phyloP scores from a whole-genome alignment of 768 basidiomycete genomes.

The Suillus subalutaceus region DNA sequence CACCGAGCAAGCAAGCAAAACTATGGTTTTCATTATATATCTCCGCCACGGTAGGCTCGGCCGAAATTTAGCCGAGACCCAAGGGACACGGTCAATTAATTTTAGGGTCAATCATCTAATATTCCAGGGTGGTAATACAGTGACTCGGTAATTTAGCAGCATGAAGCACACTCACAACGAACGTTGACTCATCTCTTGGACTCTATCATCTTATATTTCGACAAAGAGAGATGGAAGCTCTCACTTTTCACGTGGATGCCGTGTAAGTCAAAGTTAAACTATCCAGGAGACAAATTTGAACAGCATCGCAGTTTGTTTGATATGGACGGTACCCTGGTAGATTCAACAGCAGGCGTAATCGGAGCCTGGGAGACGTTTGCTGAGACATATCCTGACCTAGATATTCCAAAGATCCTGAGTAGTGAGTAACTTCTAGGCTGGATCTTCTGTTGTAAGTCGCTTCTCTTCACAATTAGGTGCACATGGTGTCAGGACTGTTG shows the following conservation, averaged over 20 bases:
- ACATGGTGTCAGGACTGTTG: conserved; percentile 84
- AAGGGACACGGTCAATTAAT: not conserved
- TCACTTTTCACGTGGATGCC: conserved; percentile 42
- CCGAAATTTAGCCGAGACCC: not conserved
- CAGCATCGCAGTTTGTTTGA: conserved; percentile 64
- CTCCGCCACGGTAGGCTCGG: not conserved
- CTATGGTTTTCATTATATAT: not conserved
- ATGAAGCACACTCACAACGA: not conserved
- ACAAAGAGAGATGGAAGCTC: conserved; percentile 29
- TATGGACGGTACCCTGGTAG: conserved; percentile 83
- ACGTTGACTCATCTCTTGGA: conserved; percentile 21
- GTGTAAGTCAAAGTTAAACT: conserved; percentile 33
- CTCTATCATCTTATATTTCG: conserved; percentile 14
- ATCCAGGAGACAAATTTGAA: not conserved
- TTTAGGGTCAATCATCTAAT: not conserved
- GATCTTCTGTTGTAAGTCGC: conserved; percentile 1
- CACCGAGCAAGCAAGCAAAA: not conserved
- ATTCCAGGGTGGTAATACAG: conserved; percentile 5
- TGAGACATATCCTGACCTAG: conserved; percentile 65
- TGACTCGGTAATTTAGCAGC: not conserved
- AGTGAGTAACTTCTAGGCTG: conserved; percentile 44
- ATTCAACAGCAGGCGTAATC: conserved; percentile 81
- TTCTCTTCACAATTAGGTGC: conserved; percentile 46
- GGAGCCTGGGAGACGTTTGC: conserved; percentile 85
- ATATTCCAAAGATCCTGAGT: conserved; percentile 62